Evolutionary conservation across 1,139 yeast genomes (phyloP).

Genomic region (Kodamaea arcana): DNA sequence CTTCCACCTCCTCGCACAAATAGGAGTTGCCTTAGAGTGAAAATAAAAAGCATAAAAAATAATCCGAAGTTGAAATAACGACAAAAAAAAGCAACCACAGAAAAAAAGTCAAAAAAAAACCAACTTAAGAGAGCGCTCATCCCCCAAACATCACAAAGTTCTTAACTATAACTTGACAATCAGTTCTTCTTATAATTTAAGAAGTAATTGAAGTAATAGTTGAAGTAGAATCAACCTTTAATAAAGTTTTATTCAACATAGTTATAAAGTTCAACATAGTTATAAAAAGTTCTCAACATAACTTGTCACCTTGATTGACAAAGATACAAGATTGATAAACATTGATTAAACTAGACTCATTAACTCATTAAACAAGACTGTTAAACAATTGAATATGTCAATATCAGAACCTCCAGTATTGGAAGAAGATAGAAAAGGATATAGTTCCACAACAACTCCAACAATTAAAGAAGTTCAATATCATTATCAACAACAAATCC

Average conservation of each 20-base stretch:
- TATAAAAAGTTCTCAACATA: too few relatives aligned
- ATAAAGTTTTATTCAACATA: too few relatives aligned
- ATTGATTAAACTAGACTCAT: too few relatives aligned
- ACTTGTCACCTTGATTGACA: too few relatives aligned
- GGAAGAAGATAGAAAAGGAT: constrained; percentile 8
- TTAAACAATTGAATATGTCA: constrained; percentile 5
- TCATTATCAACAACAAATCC: constrained; percentile 19
- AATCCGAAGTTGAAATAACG: not conserved
- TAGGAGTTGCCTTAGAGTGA: not conserved
- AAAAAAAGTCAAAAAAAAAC: not conserved
- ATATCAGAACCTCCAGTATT: constrained; percentile 9
- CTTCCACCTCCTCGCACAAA: not conserved
- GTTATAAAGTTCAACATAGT: too few relatives aligned
- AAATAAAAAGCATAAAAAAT: too few relatives aligned
- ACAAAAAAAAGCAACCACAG: not conserved
- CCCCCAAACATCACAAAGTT: not conserved
- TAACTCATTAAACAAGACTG: too few relatives aligned
- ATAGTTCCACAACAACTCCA: constrained; percentile 15
- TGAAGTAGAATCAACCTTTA: too few relatives aligned
- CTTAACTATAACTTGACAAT: not conserved
- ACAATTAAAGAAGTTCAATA: constrained; percentile 19
- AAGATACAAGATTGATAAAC: too few relatives aligned
- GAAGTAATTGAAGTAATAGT: too few relatives aligned
- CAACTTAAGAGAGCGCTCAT: not conserved
- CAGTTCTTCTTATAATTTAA: not conserved